These are phyloP conservation scores for Pseudogymnoascus sp. DNA, from an alignment of 2,329 filamentous ascomycete genomes.

Conservation along the genomic window DNA sequence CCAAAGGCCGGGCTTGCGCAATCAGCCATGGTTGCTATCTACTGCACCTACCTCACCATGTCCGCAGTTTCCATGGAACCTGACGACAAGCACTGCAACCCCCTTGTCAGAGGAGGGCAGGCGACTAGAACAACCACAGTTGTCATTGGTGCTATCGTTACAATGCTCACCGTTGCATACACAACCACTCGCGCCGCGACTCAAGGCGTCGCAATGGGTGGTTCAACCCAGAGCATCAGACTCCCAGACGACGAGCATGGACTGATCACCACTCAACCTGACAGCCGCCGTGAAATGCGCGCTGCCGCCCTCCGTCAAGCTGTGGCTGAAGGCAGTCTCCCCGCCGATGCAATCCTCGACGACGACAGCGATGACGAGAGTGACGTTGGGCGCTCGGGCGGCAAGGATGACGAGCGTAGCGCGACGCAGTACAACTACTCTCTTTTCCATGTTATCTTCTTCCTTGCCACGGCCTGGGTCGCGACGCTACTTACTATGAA, in stretches of 20 bases:
- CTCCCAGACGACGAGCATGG: slow-evolving; percentile 72
- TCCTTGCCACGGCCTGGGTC: slow-evolving; percentile 92
- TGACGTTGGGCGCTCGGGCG: slow-evolving; percentile 46
- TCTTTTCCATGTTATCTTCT: slow-evolving; percentile 95
- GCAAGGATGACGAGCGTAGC: slow-evolving; percentile 78
- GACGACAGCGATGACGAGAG: slow-evolving; percentile 57
- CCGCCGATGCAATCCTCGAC: slow-evolving; percentile 76
- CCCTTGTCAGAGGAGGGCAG: slow-evolving; percentile 68
- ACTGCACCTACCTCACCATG: slow-evolving; percentile 98
- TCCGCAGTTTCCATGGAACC: slow-evolving; percentile 98
- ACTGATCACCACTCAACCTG: slow-evolving; percentile 77
- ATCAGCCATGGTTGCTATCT: slow-evolving; percentile 91
- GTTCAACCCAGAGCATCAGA: slow-evolving; percentile 49
- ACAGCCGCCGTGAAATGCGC: slow-evolving; percentile 76
- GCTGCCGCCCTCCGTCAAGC: slow-evolving; percentile 83
- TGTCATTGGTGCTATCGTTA: slow-evolving; percentile 86
- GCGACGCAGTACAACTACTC: slow-evolving; percentile 94
- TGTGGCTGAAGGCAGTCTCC: slow-evolving; percentile 84
- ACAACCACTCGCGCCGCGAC: slow-evolving; percentile 95
- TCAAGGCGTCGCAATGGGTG: slow-evolving; percentile 69
- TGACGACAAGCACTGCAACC: slow-evolving; percentile 89
- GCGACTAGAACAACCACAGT: slow-evolving; percentile 85
- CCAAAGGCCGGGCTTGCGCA: slow-evolving; percentile 92
- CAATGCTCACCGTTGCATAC: slow-evolving; percentile 93
- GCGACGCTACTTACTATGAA: slow-evolving; percentile 81